Base-by-base conservation (phyloP, 2,329 filamentous ascomycete genomes). In the Colletotrichum lupini region DNA sequence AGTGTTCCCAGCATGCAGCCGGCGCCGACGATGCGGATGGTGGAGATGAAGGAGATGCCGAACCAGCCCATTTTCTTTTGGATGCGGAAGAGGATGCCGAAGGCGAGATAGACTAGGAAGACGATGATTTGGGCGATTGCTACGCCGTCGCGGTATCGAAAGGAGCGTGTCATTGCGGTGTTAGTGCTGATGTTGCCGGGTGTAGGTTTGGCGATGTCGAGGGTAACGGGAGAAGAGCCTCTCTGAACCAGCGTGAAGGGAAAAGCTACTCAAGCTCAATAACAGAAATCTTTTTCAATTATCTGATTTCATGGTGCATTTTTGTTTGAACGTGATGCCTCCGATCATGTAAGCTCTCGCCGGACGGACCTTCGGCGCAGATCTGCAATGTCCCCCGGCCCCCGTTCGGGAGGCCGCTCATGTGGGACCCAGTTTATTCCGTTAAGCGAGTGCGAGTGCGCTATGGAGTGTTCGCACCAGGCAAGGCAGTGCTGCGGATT, bases 1-100 rank as follows among this genome's bases (percentile, higher is more conserved):
- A 77, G 64, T 24, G 75, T 76, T 16, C 65, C 76, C 2, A 77
- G 68, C 73, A 73, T 73, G 57, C 76, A 77, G 8, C 76, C 67
- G 2, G 76, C 76, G 32, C 76, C 75, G 12, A 77, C 62, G n/a
- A 77, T 26, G 12, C 76, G 75, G n/a, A 77, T 71, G 6, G 75
- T 69, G 8, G 76, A 77, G 30, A 77, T 68, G 37, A 68, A 73
- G 14, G 59, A 61, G n/a, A 73, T 62, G 14, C 69, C 64, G 60
- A 69, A 66, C 69, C 65, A 74, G 49, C 73, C 73, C 35, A 65
- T 68, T 12, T 28, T 55, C 24, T 37, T 68, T 53, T 73, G 64
- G 8, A 73, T 0, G 0, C 65, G 60, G 22, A 74, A 66, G 3
- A 68, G 22, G 1, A 74, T 6, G 7, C 63, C 73, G 3, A 73